Evolutionary conservation across 768 basidiomycete species (phyloP), one percentile per base, ranked within the genome.

Genomic region (Boletus rubropictus): DNA sequence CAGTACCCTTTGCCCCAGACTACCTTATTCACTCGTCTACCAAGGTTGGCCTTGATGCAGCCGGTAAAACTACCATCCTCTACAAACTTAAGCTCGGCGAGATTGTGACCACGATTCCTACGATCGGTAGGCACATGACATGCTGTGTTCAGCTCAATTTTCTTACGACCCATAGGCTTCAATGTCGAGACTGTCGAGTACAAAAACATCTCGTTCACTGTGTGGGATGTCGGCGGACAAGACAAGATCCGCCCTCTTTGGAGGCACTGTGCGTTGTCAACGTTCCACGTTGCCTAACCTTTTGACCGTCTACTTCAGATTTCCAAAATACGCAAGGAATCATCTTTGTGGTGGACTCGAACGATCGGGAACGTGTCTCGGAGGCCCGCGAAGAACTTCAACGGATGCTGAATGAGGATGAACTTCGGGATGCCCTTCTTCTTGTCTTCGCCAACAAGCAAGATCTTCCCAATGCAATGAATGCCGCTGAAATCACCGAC

Each of bases 251-350:
- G 95, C 62, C 95, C 95, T 59, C 83, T 98, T 60, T 99, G 96
- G 96, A 91, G 95, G 83, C 96, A 99, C 78, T 99, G 96, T 96
- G 64, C 65, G 92, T 82, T 45, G 38, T 56, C 17, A 8, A 29
- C 14, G 20, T n/a, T 38, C 22, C 21, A 17, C 49, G 12, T 25
- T 4, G 7, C 54, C 51, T 55, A 48, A 42, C 52, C 45, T 29
- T 32, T 56, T 51, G 49, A 54, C 42, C 33, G 28, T 49, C 22
- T 51, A 45, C 42, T 51, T 17, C 64, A 99, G 96, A 99, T 78
- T 99, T 96, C 93, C 95, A 98, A 74, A 98, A 98, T 78, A 99
- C 96, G 24, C 95, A 99, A 74, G 96, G 95, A 55, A 97, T 99
- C 74, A 98, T 99, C 66, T 98, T 98, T 69, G 96, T 99, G 41